Evolutionary conservation across 2,329 filamentous ascomycete genomes (phyloP).

Genomic region (Capronia americana): DNA sequence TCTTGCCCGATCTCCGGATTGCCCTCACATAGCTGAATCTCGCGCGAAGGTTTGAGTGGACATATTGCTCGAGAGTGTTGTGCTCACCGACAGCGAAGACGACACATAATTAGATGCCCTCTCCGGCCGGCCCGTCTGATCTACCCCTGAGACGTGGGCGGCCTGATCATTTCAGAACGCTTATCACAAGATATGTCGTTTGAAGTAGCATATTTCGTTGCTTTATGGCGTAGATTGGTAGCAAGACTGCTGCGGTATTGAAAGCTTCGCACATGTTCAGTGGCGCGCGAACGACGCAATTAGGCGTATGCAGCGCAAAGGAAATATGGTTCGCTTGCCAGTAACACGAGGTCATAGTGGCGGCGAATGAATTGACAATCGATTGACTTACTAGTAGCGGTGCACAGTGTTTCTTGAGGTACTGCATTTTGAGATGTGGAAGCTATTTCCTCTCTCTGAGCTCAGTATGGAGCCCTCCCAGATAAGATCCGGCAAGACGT

Average conservation of each 20-base stretch:
- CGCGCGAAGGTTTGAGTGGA: too few relatives aligned
- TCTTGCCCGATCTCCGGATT: too few relatives aligned
- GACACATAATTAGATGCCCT: too few relatives aligned
- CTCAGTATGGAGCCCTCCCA: background rate
- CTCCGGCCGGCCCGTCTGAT: too few relatives aligned
- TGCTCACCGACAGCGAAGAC: too few relatives aligned
- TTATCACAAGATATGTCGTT: background rate
- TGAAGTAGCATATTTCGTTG: background rate
- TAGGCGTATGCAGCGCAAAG: background rate
- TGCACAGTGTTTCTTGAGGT: background rate
- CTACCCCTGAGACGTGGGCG: too few relatives aligned
- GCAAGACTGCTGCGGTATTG: background rate
- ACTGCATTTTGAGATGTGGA: background rate
- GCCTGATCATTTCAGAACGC: too few relatives aligned
- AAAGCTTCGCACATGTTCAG: background rate
- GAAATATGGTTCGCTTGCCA: background rate
- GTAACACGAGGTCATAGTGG: background rate
- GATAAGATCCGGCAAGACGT: background rate
- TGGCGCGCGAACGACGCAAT: background rate
- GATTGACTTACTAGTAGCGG: background rate
- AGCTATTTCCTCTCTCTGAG: background rate
- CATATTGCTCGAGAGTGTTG: too few relatives aligned
- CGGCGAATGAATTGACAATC: background rate
- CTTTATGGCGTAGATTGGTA: background rate
- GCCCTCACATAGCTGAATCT: too few relatives aligned